Evolutionary conservation across 495 filamentous ascomycete species (phyloP).

Genomic region (Penicillium cinerascens): DNA sequence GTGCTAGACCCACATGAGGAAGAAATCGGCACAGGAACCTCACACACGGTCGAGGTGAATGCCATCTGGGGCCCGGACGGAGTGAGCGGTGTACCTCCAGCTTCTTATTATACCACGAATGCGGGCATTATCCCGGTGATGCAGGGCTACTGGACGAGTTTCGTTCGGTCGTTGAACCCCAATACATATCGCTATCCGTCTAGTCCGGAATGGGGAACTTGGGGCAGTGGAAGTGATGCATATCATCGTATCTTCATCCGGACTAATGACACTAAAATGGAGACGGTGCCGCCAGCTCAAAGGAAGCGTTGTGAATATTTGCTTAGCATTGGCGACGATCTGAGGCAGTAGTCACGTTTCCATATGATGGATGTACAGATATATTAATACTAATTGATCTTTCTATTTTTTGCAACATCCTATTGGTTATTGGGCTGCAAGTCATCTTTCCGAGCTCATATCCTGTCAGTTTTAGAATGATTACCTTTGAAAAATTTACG

Average conservation of each 20-base stretch:
- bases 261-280: constrained; percentile 57
- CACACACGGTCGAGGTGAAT: constrained; percentile 59
- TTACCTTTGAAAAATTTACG: constrained; percentile 34
- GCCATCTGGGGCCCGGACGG: constrained; percentile 58
- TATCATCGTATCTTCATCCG: constrained; percentile 50
- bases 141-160: constrained; percentile 67
- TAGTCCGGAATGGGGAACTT: constrained; percentile 49
- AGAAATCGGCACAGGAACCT: constrained; percentile 53
- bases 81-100: constrained; percentile 39
- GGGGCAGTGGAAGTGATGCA: constrained; percentile 26
- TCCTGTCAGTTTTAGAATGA: background rate
- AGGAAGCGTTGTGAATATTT: constrained; percentile 52
- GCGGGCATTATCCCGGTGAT: constrained; percentile 52
- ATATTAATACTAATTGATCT: constrained; percentile 49
- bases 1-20: constrained; percentile 51
- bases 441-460: constrained; percentile 15
- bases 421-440: constrained; percentile 54
- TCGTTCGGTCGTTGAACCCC: constrained; percentile 61
- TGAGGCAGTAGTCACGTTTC: constrained; percentile 42
- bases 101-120: constrained; percentile 53
- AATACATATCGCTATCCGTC: constrained; percentile 47
- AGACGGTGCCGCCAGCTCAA: constrained; percentile 47
- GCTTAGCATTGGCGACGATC: constrained; percentile 44
- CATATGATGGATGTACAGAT: too few relatives aligned
- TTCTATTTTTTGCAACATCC: constrained; percentile 49